phyloP scores from a whole-genome alignment of 306 rosid genomes.

The Geum urbanum region DNA sequence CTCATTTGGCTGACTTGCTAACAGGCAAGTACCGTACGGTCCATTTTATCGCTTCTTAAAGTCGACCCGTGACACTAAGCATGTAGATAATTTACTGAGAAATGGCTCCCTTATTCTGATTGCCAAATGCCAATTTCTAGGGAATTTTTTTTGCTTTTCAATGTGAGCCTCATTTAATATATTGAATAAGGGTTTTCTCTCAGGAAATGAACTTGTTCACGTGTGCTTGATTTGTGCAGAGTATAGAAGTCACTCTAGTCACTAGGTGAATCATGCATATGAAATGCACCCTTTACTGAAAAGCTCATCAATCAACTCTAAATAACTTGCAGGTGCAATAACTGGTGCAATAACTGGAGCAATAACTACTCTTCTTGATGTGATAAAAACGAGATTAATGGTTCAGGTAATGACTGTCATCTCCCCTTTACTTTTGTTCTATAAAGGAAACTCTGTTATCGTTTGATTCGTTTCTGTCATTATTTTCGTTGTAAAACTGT shows the following conservation, averaged over 20 bases:
- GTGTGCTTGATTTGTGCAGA: neutral
- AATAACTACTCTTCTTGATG: slow-evolving; percentile 89
- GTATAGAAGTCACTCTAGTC: neutral
- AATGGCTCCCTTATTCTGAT: too few relatives aligned
- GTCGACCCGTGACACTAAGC: too few relatives aligned
- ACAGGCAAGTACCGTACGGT: too few relatives aligned
- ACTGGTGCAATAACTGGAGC: slow-evolving; percentile 98
- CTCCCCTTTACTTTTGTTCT: neutral
- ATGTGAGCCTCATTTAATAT: neutral
- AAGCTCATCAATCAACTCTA: neutral
- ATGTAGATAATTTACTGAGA: too few relatives aligned
- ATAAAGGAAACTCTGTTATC: neutral
- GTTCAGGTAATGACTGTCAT: slow-evolving; percentile 38
- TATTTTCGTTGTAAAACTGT: neutral
- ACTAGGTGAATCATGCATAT: neutral
- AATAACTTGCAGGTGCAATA: slow-evolving; percentile 33
- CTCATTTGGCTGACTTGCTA: too few relatives aligned
- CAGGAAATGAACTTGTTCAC: neutral
- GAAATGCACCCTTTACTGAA: neutral
- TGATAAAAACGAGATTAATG: slow-evolving; percentile 91
- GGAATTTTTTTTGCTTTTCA: neutral
- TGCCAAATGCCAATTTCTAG: neutral
- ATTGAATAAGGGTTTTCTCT: neutral
- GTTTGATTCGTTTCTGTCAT: neutral
- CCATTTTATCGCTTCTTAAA: too few relatives aligned